A percentile compares a stretch with the other conserved stretches of the same genome.
Evolutionary conservation across 2,329 filamentous ascomycete genomes (phyloP).

Genomic region (Xylaria sp.): DNA sequence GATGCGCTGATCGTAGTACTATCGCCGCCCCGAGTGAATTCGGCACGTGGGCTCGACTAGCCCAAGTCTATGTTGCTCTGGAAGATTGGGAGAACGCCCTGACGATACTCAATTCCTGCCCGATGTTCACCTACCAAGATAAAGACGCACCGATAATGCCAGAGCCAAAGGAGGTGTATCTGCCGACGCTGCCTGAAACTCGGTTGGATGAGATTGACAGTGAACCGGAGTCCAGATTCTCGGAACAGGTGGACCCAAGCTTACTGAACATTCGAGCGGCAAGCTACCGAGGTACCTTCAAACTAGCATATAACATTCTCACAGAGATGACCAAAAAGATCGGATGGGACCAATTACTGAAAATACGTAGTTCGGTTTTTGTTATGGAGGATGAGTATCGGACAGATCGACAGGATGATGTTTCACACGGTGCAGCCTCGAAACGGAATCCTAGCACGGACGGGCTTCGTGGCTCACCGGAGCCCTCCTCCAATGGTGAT

Average conservation of each 20-base stretch:
- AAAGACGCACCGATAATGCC: conserved; percentile 96
- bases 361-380: conserved; percentile 95
- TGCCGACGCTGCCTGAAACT: conserved; percentile 89
- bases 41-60: conserved; percentile 92
- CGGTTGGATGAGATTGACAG: conserved; percentile 96
- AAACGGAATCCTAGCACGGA: conserved; percentile 84
- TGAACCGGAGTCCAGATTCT: conserved; percentile 81
- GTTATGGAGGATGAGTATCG: conserved; percentile 99
- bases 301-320: conserved; percentile 91
- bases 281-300: conserved; percentile 92
- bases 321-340: conserved; percentile 97
- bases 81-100: conserved; percentile 98
- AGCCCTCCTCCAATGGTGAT: conserved; percentile 63
- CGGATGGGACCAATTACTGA: conserved; percentile 95
- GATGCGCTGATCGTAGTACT: conserved; percentile 93
- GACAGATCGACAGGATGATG: conserved; percentile 78
- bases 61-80: conserved; percentile 91
- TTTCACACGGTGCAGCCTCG: conserved; percentile 56
- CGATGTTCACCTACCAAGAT: conserved; percentile 99
- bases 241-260: conserved; percentile 88
- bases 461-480: conserved; percentile 77
- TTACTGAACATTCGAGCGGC: conserved; percentile 87
- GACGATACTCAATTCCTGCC: conserved; percentile 95
- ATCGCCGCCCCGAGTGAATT: conserved; percentile 97
- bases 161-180: conserved; percentile 85